Evolutionary conservation across 2,329 filamentous ascomycete species (phyloP).

Genomic region (Scleromitrula shiraiana): DNA sequence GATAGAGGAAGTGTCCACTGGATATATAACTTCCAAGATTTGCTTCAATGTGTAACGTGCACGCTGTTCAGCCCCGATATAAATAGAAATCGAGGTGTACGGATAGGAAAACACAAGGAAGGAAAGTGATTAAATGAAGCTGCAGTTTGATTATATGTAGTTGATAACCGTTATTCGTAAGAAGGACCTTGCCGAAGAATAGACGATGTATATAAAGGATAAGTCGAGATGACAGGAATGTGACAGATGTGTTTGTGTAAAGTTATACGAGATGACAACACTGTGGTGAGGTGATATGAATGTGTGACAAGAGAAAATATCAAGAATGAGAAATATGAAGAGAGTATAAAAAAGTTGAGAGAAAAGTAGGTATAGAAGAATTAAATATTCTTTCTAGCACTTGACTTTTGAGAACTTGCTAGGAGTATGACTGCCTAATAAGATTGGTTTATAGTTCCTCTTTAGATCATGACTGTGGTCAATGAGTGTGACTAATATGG

Average conservation of each 20-base stretch:
- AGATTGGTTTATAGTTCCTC: background rate
- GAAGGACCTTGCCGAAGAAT: background rate
- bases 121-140: no score
- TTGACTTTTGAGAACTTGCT: constrained; percentile 1
- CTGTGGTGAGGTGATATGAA: background rate
- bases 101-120: background rate
- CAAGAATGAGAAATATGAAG: background rate
- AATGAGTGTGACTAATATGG: background rate
- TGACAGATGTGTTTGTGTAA: background rate
- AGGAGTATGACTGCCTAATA: constrained; percentile 8
- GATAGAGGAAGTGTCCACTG: background rate
- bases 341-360: background rate
- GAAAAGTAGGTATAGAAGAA: constrained; percentile 4
- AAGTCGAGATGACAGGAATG: constrained; percentile 2
- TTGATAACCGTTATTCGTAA: constrained; percentile 2
- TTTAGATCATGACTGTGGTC: constrained; percentile 4
- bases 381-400: constrained; percentile 9
- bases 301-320: constrained; percentile 5
- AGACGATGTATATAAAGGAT: background rate
- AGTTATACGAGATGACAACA: background rate
- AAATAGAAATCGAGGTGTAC: background rate
- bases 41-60: background rate
- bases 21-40: background rate
- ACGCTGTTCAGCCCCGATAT: background rate
- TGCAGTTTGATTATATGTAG: background rate